Evolutionary conservation across 2,329 filamentous ascomycete genomes (phyloP), one percentile per base, ranked within the genome.

Genomic region (Cordyceps farinosa): DNA sequence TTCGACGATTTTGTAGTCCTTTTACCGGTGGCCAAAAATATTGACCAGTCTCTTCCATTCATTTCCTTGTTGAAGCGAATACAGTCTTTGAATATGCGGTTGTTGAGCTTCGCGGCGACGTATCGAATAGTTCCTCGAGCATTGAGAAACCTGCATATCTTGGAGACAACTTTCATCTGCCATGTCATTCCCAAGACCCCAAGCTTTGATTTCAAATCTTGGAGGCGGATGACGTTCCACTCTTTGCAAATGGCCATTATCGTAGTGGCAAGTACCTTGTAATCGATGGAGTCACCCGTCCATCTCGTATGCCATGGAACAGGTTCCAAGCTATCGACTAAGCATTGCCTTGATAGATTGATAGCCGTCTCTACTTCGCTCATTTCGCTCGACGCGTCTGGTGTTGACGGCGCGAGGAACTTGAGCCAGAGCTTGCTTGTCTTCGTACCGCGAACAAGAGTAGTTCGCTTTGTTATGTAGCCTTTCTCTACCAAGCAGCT

Each of bases 401-500:
- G 72, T 48, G 79, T 74, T 11, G 76, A 75, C 36, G 79, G 84
- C 0, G 84, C 80, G 69, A 85, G 87, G 34, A 78, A 75, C 52
- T 80, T 79, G 53, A 87, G 78, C 82, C 85, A 88, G 60, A 88
- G 75, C 69, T 85, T 86, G 75, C 85, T 87, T 1, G 86, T 87
- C 69, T 86, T 86, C 63, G 81, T 84, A 44, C 83, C 83, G 57
- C 81, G 78, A 11, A 85, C 80, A 27, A 87, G 79, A 1, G 84
- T 82, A 4, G 84, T 83, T 47, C 85, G 79, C 71, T 88, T 88
- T 57, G 81, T 81, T 54, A 87, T 83, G 66, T 88, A 88, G 17
- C 85, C 85, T 69, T 87, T 87, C 66, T 79, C 78, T 5, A 83
- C 79, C 1, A 88, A 76, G 3, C 80, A 79, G 66, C 87, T 84